Evolutionary conservation across 306 rosid genomes (phyloP).

Genomic region (Prunus dulcis): DNA sequence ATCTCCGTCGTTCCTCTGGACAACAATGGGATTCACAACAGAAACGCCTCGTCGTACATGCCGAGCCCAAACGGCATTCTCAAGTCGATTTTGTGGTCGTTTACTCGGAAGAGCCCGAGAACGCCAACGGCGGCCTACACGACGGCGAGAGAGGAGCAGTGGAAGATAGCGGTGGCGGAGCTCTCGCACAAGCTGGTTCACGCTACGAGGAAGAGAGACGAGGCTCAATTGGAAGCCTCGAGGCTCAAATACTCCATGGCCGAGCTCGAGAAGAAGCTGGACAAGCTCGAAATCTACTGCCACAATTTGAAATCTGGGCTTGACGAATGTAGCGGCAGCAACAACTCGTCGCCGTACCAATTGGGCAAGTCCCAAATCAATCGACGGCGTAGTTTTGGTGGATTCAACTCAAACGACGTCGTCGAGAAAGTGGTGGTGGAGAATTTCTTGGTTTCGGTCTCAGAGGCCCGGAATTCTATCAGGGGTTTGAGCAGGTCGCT

Average conservation of each 20-base stretch:
- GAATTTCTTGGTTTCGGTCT: slow-evolving; percentile 57
- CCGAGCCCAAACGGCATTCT: slow-evolving; percentile 75
- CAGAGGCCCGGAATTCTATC: slow-evolving; percentile 65
- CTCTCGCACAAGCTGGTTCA: slow-evolving; percentile 81
- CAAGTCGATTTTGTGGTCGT: slow-evolving; percentile 63
- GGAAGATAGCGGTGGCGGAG: slow-evolving; percentile 79
- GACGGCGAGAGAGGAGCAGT: slow-evolving; percentile 66
- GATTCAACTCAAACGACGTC: slow-evolving; percentile 10
- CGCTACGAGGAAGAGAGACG: slow-evolving; percentile 71
- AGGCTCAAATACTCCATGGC: slow-evolving; percentile 71
- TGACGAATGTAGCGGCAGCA: slow-evolving; percentile 52
- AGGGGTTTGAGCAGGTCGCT: slow-evolving; percentile 67
- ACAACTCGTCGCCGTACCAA: slow-evolving; percentile 22
- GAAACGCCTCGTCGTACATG: slow-evolving; percentile 21
- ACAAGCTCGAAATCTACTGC: slow-evolving; percentile 81
- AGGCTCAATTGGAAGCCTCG: slow-evolving; percentile 76
- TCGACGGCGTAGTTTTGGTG: background rate
- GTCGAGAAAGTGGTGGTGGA: slow-evolving; percentile 33
- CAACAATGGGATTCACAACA: background rate
- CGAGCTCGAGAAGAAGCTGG: slow-evolving; percentile 86
- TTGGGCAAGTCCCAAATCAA: slow-evolving; percentile 13
- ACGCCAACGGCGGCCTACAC: slow-evolving; percentile 13
- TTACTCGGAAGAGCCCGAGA: slow-evolving; percentile 74
- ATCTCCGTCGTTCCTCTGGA: slow-evolving; percentile 77
- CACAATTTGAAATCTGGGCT: slow-evolving; percentile 70